Base-by-base conservation (phyloP, 2,329 filamentous ascomycete genomes). In the Tolypocladium album region DNA sequence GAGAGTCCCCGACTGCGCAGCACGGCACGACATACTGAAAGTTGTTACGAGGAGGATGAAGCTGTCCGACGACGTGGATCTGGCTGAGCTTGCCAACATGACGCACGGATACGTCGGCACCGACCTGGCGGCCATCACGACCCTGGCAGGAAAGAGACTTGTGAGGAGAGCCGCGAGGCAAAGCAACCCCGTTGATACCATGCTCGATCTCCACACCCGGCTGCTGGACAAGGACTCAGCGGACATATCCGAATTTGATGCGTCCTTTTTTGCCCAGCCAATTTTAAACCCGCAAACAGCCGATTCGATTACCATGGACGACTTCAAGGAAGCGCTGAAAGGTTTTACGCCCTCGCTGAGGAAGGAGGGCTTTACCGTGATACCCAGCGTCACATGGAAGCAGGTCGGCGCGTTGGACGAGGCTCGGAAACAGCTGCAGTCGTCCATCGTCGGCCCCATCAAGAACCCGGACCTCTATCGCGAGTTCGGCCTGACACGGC, bases 71-170 rank as follows among this genome's bases (percentile, higher is more conserved):
- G 86, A 92, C 62, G 83, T 97, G 24, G 84, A 96, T 69, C 89
- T 93, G 65, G 76, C 76, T 34, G 76, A 82, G 20, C 78, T 99
- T 4, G 92, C 93, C 7, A 92, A 90, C 67, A 80, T 87, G 66
- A 97, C 93, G 0, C 90, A 94, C 7, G 94, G 94, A 1, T 99
- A 94, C 66, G 93, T 99, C 0, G 93, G 92, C 13, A 90, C 90
- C 7, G 94, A 99, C 76, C 77, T 99, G 4, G 85, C 89, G 63
- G 88, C 78, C 61, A 75, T 87, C n/a, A 76, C 83, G 55, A 75
- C 74, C 2, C 66, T 73, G 1, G 82, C 81, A 3, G 71, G 75
- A 27, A 69, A 78, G 53, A 67, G 68, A 20, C 68, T 75, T 8
- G 64, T 75, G 64, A 62, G 77, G 62, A 68, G 71, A 59, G 67